Conservation (phyloP, 345 rosid genomes). For the Brassica carinata region DNA sequence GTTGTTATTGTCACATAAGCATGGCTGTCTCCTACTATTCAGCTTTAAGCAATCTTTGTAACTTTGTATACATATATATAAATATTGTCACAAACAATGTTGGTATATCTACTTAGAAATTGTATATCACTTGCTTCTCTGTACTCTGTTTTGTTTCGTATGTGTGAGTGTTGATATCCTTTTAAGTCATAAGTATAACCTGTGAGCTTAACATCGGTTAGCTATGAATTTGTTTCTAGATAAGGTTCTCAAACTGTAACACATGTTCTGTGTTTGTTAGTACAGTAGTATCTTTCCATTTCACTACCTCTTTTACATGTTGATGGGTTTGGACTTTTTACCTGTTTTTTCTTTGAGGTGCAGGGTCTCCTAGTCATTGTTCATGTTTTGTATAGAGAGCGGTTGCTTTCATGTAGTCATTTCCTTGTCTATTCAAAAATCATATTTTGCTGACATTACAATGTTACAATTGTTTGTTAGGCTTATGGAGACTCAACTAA, state of each 20-base stretch:
- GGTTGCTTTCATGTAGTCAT: constrained; percentile 6
- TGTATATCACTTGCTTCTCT: constrained; percentile 1
- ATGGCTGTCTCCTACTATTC: constrained; percentile 4
- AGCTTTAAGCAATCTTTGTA: neutral
- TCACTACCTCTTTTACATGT: neutral
- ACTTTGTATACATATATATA: neutral
- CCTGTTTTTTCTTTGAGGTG: constrained; percentile 14
- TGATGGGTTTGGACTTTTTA: neutral
- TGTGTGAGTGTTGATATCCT: neutral
- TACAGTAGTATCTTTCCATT: constrained; percentile 1
- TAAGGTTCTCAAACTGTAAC: constrained; percentile 10
- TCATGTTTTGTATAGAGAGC: neutral
- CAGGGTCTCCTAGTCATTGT: constrained; percentile 9
- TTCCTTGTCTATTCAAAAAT: constrained; percentile 8
- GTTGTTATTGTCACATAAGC: neutral
- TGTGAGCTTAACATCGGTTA: neutral
- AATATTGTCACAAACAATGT: neutral
- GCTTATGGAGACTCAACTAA: constrained; percentile 94
- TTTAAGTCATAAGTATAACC: neutral
- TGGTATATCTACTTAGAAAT: constrained; percentile 9
- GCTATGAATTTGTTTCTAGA: neutral
- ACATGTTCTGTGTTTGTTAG: neutral
- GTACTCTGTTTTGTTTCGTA: neutral
- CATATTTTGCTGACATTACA: constrained; percentile 30
- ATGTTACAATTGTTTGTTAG: constrained; percentile 42